Conservation (phyloP, 768 basidiomycete genomes). For the Mycena haematopus region DNA sequence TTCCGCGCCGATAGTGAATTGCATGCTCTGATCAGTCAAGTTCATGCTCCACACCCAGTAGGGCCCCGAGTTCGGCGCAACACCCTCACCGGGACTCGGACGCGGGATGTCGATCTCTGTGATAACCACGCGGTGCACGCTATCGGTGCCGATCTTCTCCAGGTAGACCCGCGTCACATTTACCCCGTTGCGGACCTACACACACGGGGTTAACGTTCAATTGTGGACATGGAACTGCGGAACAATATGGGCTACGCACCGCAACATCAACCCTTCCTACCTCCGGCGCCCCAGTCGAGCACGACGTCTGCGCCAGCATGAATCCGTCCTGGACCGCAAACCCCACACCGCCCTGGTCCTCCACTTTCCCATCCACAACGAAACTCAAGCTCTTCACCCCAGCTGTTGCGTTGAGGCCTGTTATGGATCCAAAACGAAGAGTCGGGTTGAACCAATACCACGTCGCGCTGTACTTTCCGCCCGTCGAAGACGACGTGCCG, state of each 20-base stretch:
- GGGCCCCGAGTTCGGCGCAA: background rate
- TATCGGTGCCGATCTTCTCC: background rate
- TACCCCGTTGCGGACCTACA: background rate
- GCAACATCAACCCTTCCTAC: background rate
- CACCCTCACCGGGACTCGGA: background rate
- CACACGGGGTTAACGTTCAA: no score
- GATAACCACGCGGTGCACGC: background rate
- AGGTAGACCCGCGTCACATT: background rate
- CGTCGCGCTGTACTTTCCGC: background rate
- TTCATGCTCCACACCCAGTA: background rate
- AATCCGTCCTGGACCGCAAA: background rate
- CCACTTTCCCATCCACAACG: background rate
- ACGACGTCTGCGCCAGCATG: background rate
- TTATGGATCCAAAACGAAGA: background rate
- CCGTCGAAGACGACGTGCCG: background rate
- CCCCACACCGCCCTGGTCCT: background rate
- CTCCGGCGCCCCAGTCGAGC: background rate
- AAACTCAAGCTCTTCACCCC: background rate
- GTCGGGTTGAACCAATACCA: background rate
- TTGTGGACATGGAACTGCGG: no score
- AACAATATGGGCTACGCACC: background rate
- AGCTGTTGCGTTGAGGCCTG: background rate
- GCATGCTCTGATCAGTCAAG: background rate
- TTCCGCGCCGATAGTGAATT: background rate
- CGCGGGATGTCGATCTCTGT: background rate